Percentiles rank a stretch among this genome's conserved stretches.
Conservation (phyloP, 2,329 filamentous ascomycete species). For the Rutstroemia sp. region DNA sequence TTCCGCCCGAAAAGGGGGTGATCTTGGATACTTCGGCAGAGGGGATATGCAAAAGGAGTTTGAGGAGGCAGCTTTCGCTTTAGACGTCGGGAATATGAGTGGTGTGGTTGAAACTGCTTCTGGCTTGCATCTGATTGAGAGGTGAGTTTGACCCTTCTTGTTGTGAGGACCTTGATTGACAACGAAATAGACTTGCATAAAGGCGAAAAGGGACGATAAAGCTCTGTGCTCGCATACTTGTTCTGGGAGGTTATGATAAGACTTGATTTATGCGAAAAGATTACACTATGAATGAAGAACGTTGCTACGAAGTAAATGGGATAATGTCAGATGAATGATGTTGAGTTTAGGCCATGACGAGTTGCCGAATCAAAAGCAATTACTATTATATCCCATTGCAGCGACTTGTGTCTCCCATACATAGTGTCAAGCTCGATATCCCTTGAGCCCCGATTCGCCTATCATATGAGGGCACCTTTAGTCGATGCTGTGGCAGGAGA, state of each 20-base stretch:
- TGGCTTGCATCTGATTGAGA: conserved; percentile 90
- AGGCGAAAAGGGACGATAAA: neutral
- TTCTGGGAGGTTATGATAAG: neutral
- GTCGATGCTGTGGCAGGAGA: too few species aligned
- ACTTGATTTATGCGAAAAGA: neutral
- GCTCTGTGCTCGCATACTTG: neutral
- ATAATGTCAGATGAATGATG: neutral
- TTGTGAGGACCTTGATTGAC: neutral
- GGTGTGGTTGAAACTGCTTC: conserved; percentile 85
- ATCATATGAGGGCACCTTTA: too few species aligned
- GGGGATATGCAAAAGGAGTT: conserved; percentile 99
- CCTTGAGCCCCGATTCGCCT: too few species aligned
- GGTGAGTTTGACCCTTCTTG: conserved; percentile 41
- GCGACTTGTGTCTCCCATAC: too few species aligned
- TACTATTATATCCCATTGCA: too few species aligned
- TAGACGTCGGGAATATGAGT: conserved; percentile 82
- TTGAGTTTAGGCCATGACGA: neutral
- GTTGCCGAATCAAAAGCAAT: neutral
- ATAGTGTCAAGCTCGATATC: too few species aligned
- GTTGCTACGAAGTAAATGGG: neutral
- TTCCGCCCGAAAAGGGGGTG: conserved; percentile 87
- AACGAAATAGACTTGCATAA: conserved; percentile 2
- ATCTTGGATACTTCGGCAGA: conserved; percentile 88
- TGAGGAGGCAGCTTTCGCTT: conserved; percentile 88
- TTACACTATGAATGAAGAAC: neutral